Evolutionary conservation across 2,329 filamentous ascomycete species (phyloP).

Genomic region (Cladosporium halotolerans): DNA sequence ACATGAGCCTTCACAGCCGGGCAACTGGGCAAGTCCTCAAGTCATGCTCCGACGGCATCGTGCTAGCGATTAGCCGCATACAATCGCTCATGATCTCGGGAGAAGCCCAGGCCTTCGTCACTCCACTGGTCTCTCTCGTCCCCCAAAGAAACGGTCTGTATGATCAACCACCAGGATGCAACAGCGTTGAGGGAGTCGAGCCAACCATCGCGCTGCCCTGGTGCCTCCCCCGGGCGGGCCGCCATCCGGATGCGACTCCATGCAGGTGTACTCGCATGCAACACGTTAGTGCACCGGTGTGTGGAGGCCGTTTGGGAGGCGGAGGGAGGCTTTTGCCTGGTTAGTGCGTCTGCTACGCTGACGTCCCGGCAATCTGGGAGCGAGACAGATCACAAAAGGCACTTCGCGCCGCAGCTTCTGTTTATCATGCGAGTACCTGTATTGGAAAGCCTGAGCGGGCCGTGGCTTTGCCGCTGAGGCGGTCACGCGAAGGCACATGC

Average conservation of each 20-base stretch:
- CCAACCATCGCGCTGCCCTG: conserved; percentile 27
- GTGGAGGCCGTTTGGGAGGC: not conserved
- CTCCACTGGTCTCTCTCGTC: conserved; percentile 16
- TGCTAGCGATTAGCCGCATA: conserved; percentile 9
- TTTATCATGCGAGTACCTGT: conserved; percentile 3
- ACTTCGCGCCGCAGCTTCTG: conserved; percentile 15
- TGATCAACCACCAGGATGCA: conserved; percentile 27
- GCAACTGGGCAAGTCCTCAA: too few relatives aligned
- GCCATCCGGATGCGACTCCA: conserved; percentile 21
- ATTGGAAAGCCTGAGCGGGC: not conserved
- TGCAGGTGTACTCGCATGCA: conserved; percentile 22
- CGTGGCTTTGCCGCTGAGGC: not conserved
- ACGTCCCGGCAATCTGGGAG: conserved; percentile 9
- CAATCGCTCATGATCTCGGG: conserved; percentile 8
- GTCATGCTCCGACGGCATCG: not conserved
- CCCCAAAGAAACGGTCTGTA: conserved; percentile 24
- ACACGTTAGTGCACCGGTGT: conserved; percentile 4
- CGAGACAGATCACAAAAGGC: conserved; percentile 27
- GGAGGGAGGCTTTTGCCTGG: conserved; percentile 6
- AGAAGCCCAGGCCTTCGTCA: not conserved
- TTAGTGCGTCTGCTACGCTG: conserved; percentile 5
- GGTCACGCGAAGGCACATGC: conserved; percentile 6
- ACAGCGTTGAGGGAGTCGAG: conserved; percentile 17
- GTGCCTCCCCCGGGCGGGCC: conserved; percentile 27
- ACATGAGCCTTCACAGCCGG: not conserved